Evolutionary conservation across 768 basidiomycete genomes (phyloP), one percentile per base, ranked within the genome.

Genomic region (Pleurotus eryngii): DNA sequence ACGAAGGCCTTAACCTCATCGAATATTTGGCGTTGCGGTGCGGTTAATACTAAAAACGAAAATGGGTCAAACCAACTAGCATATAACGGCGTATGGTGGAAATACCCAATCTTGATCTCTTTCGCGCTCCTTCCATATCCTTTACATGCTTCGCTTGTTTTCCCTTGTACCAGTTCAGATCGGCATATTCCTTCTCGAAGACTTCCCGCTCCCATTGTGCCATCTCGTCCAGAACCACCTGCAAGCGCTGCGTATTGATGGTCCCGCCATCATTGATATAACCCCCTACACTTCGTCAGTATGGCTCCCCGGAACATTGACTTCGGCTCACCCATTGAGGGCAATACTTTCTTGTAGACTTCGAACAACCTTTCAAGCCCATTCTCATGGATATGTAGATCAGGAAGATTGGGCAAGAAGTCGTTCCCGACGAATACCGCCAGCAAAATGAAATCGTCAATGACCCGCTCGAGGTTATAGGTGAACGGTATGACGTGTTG

Each of bases 401-500:
- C 95, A 4, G 97, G 97, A 57, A 99, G 72, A 74, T 98, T 92
- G 6, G 96, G 97, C 61, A 98, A 72, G 73, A 98, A 98, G 74
- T 98, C 96, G 68, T 98, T 99, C 30, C 97, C 97, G 50, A 98
- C 88, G 64, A 99, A 99, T 24, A 98, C 93, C 20, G 95, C 92
- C 63, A 99, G 83, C 5, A 98, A 78, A 65, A 98, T 90, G 72
- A 98, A 98, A 75, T 99, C 97, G 71, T 99, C 96, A 67, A 99
- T 96, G 70, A 99, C 79, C 37, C 92, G 86, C 69, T 99, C 97
- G 60, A 98, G 82, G 67, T 79, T 89, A 71, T 98, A 98, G 27
- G 76, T 74, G 76, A 98, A 98, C 0, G 86, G 80, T 3, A 95
- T 74, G 17, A 76, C 64, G 1, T 80, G 77, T 57, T 81, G 80